Conservation (phyloP, 768 basidiomycete species). For the Pisolithus sp. region DNA sequence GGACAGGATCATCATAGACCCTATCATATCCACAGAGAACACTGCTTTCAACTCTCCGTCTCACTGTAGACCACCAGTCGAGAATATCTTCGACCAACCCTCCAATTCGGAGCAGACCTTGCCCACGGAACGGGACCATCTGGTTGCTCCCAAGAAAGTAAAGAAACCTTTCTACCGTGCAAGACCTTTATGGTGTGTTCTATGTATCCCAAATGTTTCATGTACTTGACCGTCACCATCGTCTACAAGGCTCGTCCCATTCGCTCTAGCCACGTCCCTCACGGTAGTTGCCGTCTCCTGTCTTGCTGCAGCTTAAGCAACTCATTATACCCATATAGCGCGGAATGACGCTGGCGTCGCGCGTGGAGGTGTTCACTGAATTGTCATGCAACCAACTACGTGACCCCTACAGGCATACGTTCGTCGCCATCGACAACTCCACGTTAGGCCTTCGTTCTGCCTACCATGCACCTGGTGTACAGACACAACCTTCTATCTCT, state of each 20-base stretch:
- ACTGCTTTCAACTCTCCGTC: constrained; percentile 19
- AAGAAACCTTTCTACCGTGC: constrained; percentile 48
- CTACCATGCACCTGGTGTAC: constrained; percentile 3
- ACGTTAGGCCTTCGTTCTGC: neutral
- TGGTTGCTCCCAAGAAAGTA: constrained; percentile 19
- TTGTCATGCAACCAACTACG: constrained; percentile 62
- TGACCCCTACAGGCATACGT: constrained; percentile 36
- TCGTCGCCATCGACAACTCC: neutral
- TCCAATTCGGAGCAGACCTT: constrained; percentile 3
- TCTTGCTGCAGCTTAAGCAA: constrained; percentile 1
- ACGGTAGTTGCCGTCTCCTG: constrained; percentile 40
- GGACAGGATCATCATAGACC: constrained; percentile 28
- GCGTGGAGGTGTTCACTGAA: constrained; percentile 74
- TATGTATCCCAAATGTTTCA: neutral
- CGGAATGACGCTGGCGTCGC: constrained; percentile 72
- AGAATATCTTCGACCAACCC: constrained; percentile 8
- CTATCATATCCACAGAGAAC: constrained; percentile 31
- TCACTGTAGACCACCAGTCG: constrained; percentile 12
- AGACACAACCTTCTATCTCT: constrained; percentile 6
- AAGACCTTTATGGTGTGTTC: constrained; percentile 39
- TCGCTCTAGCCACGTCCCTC: constrained; percentile 58
- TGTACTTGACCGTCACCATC: neutral
- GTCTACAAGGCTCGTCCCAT: constrained; percentile 59
- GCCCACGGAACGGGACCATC: constrained; percentile 29
- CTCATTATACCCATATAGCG: constrained; percentile 39